A percentile compares a stretch with the other conserved stretches of the same genome.
Conservation (phyloP, 768 basidiomycete species). For the Boletus huronensis region DNA sequence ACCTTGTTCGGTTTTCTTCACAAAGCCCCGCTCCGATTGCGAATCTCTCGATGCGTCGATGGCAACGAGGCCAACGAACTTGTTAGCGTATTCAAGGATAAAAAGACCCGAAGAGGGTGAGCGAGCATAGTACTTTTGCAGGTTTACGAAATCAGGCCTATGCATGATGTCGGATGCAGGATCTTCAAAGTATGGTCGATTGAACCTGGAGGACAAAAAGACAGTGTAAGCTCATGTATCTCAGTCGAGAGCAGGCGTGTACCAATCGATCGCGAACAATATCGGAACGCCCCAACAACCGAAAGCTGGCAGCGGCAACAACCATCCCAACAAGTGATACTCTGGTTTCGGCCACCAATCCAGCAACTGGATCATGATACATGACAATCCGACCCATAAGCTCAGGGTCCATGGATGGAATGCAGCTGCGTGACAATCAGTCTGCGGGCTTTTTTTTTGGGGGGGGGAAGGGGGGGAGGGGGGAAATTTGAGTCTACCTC, state of each 20-base stretch:
- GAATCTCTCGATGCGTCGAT: conserved; percentile 57
- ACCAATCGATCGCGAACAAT: conserved; percentile 73
- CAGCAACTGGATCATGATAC: conserved; percentile 55
- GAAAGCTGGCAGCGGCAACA: conserved; percentile 63
- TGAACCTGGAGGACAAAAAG: conserved; percentile 45
- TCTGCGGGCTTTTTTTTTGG: background rate
- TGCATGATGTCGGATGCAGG: conserved; percentile 49
- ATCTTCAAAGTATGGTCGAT: conserved; percentile 66
- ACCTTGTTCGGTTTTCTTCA: conserved; percentile 21
- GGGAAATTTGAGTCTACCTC: conserved; percentile 36
- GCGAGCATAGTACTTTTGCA: conserved; percentile 53
- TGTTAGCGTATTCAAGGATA: conserved; percentile 57
- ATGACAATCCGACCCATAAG: conserved; percentile 59
- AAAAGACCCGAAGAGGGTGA: conserved; percentile 67
- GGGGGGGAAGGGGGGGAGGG: background rate
- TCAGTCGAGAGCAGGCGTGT: background rate
- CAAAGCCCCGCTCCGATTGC: conserved; percentile 27
- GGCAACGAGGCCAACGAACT: conserved; percentile 66
- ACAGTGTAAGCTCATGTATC: background rate
- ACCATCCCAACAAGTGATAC: conserved; percentile 45
- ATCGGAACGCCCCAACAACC: conserved; percentile 60
- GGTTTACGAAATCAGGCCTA: conserved; percentile 51
- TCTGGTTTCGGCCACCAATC: conserved; percentile 62
- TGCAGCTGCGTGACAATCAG: conserved; percentile 32
- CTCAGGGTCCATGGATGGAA: conserved; percentile 61